phyloP scores from a whole-genome alignment of 352 stramenopile genomes.

The Pythium vanterpoolii region DNA sequence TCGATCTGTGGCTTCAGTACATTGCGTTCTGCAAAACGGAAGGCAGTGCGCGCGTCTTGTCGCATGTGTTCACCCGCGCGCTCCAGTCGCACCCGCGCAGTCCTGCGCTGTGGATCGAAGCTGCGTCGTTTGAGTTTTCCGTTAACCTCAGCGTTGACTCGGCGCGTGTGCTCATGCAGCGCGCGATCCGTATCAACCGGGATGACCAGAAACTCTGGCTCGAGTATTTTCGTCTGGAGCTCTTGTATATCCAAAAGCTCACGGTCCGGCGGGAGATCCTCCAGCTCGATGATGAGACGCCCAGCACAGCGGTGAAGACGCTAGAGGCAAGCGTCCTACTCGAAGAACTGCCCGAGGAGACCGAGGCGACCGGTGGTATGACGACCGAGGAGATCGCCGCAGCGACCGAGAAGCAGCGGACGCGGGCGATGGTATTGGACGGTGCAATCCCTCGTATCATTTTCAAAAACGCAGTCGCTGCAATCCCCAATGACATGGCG shows the following conservation, averaged over 20 bases:
- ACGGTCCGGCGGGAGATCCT: constrained; percentile 75
- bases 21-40: constrained; percentile 84
- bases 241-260: constrained; percentile 91
- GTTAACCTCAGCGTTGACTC: constrained; percentile 83
- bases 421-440: constrained; percentile 69
- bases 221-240: constrained; percentile 90
- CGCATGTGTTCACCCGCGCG: constrained; percentile 79
- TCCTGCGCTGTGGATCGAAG: constrained; percentile 88
- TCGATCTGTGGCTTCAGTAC: constrained; percentile 91
- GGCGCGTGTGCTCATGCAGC: constrained; percentile 89
- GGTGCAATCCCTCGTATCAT: constrained; percentile 83
- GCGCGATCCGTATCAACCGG: constrained; percentile 89
- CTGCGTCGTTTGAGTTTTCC: constrained; percentile 88
- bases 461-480: constrained; percentile 65
- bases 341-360: constrained; percentile 43
- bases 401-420: constrained; percentile 49
- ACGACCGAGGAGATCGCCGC: constrained; percentile 22
- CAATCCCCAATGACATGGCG: constrained; percentile 52
- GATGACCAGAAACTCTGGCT: constrained; percentile 81
- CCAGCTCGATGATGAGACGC: constrained; percentile 45
- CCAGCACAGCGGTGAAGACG: constrained; percentile 6
- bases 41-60: constrained; percentile 64
- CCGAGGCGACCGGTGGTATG: constrained; percentile 26
- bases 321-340: constrained; percentile 44
- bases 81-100: constrained; percentile 86